A percentile compares a stretch with the other conserved stretches of the same genome.
These are phyloP conservation scores for Pascua guehoae DNA, from an alignment of 1,284 basidiomycete species.

Conservation along the genomic window DNA sequence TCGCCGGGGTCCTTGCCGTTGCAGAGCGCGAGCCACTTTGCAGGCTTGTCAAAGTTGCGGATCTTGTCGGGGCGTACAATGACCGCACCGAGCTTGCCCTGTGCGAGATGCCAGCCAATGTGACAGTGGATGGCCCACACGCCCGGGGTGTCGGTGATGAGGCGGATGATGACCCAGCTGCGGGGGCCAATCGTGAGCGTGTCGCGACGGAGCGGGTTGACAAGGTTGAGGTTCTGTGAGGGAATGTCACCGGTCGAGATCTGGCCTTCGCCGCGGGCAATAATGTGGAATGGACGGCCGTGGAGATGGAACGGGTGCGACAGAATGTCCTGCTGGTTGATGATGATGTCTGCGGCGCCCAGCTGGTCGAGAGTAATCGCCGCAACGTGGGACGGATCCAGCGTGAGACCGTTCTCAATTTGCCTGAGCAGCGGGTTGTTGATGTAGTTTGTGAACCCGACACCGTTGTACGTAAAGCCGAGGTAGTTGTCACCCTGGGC, in stretches of 20 bases:
- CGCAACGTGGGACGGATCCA: conserved; percentile 23
- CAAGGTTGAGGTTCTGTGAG: conserved; percentile 23
- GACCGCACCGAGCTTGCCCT: conserved; percentile 15
- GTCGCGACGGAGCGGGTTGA: conserved; percentile 47
- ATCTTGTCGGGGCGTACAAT: conserved; percentile 24
- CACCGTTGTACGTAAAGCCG: conserved; percentile 29
- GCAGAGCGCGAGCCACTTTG: conserved; percentile 19
- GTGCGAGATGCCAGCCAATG: conserved; percentile 29
- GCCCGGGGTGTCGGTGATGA: conserved; percentile 25
- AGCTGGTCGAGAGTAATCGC: conserved; percentile 22
- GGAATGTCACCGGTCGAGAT: conserved; percentile 11
- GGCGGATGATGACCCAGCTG: conserved; percentile 29
- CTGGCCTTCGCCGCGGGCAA: conserved; percentile 40
- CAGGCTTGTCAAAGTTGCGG: conserved; percentile 5
- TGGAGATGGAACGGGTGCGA: conserved; percentile 47
- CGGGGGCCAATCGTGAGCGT: conserved; percentile 36
- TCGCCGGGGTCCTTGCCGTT: conserved; percentile 4
- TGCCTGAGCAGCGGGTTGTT: conserved; percentile 37
- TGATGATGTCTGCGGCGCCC: conserved; percentile 29
- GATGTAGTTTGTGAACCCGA: conserved; percentile 28
- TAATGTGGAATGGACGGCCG: conserved; percentile 31
- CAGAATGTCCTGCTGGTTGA: conserved; percentile 45
- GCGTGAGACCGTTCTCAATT: conserved; percentile 19
- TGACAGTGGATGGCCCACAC: conserved; percentile 31
- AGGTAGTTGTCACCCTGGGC: conserved; percentile 15